phyloP scores from a whole-genome alignment of 2,329 filamentous ascomycete species.

The Hypoxylon sp. region DNA sequence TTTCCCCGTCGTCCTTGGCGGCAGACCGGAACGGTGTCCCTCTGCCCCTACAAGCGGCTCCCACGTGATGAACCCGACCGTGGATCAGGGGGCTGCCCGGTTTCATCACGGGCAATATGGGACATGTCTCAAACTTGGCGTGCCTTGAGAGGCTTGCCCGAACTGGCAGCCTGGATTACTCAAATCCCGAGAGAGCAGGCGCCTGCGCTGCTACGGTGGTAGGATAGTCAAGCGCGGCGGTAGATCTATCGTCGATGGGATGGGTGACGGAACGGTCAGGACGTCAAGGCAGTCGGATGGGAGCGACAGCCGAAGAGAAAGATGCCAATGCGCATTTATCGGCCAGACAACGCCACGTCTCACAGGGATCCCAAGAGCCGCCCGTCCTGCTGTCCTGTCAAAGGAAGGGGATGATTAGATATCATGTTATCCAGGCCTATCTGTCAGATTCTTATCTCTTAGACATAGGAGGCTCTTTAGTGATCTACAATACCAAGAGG shows the following conservation, averaged over 20 bases:
- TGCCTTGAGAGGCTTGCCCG: conserved; percentile 12
- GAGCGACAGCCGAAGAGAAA: conserved; percentile 7
- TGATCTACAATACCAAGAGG: conserved; percentile 23
- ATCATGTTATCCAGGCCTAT: background rate
- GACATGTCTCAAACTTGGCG: conserved; percentile 38
- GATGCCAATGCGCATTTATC: conserved; percentile 20
- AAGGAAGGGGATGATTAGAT: background rate
- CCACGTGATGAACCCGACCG: conserved; percentile 35
- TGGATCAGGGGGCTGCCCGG: conserved; percentile 31
- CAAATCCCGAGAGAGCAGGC: conserved; percentile 19
- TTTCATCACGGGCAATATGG: conserved; percentile 38
- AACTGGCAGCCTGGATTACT: conserved; percentile 14
- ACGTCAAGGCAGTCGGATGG: background rate
- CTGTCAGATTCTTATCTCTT: too few species aligned
- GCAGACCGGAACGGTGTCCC: conserved; percentile 3
- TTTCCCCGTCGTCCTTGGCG: conserved; percentile 24
- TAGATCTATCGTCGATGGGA: conserved; percentile 18
- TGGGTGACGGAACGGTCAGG: conserved; percentile 1
- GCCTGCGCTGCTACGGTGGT: conserved; percentile 16
- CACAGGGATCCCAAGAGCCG: conserved; percentile 2
- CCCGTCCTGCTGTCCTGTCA: background rate
- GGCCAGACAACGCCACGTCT: conserved; percentile 4
- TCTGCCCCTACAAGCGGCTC: conserved; percentile 1
- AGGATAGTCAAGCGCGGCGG: conserved; percentile 19
- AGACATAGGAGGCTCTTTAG: conserved; percentile 31